Conservation (phyloP, 352 stramenopile species). For the Phytophthora syringae region DNA sequence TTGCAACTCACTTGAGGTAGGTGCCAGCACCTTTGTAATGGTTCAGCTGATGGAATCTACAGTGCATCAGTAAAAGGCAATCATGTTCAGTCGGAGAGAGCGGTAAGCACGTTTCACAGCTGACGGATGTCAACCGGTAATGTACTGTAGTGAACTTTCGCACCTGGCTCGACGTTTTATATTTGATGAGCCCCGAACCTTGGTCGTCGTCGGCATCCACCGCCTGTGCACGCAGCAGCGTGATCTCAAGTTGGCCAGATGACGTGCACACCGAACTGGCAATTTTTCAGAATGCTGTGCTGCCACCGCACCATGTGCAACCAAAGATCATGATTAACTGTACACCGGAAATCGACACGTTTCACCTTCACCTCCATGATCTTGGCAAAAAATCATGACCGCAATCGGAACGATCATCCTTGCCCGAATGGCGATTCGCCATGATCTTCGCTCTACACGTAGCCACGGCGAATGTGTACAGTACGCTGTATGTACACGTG, state of each 20-base stretch:
- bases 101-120: too few species aligned
- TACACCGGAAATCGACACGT: too few species aligned
- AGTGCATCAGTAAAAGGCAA: too few species aligned
- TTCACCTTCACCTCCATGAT: slow-evolving; percentile 5
- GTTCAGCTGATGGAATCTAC: not conserved
- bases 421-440: not conserved
- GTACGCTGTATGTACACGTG: too few species aligned
- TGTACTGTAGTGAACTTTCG: too few species aligned
- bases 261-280: slow-evolving; percentile 14
- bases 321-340: too few species aligned
- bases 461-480: not conserved
- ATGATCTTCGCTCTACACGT: too few species aligned
- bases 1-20: too few species aligned
- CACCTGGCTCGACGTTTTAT: slow-evolving; percentile 3
- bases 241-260: slow-evolving; percentile 33
- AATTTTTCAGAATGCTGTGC: slow-evolving; percentile 21
- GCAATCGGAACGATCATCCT: slow-evolving; percentile 8
- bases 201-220: slow-evolving; percentile 15
- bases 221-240: slow-evolving; percentile 18
- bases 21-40: not conserved
- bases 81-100: too few species aligned
- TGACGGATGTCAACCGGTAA: not conserved
- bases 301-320: slow-evolving; percentile 21
- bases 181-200: slow-evolving; percentile 10
- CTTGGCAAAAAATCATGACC: slow-evolving; percentile 11